phyloP scores from a whole-genome alignment of 2,329 filamentous ascomycete species.

The Diaporthe batatas region DNA sequence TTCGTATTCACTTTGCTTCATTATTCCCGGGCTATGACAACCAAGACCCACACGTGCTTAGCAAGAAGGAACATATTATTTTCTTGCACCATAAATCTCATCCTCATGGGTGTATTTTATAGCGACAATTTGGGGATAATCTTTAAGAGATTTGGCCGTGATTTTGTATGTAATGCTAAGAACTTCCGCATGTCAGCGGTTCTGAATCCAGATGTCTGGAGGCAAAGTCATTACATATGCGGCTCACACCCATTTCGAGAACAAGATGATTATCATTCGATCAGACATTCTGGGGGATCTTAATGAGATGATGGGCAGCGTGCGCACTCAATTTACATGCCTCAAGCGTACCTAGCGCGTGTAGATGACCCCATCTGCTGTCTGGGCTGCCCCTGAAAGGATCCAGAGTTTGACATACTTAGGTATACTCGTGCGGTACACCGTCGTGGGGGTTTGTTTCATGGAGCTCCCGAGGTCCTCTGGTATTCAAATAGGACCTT shows the following conservation, averaged over 20 bases:
- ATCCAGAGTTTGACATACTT: neutral
- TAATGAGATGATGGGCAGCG: neutral
- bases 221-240: neutral
- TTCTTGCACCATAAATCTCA: neutral
- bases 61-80: neutral
- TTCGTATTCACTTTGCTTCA: conserved; percentile 16
- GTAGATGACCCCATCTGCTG: too few relatives aligned
- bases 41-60: neutral
- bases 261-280: neutral
- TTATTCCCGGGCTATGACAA: neutral
- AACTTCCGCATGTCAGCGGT: neutral
- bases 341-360: neutral
- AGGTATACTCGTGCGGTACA: too few relatives aligned
- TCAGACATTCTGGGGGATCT: neutral
- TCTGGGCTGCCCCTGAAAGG: neutral
- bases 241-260: neutral
- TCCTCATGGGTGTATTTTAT: too few relatives aligned
- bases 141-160: neutral
- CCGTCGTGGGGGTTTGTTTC: neutral
- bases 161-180: neutral
- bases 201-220: too few relatives aligned
- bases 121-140: neutral
- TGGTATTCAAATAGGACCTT: neutral
- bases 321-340: neutral
- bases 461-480: neutral